Base-by-base conservation (phyloP, 768 basidiomycete genomes). In the Suillus hirtellus region DNA sequence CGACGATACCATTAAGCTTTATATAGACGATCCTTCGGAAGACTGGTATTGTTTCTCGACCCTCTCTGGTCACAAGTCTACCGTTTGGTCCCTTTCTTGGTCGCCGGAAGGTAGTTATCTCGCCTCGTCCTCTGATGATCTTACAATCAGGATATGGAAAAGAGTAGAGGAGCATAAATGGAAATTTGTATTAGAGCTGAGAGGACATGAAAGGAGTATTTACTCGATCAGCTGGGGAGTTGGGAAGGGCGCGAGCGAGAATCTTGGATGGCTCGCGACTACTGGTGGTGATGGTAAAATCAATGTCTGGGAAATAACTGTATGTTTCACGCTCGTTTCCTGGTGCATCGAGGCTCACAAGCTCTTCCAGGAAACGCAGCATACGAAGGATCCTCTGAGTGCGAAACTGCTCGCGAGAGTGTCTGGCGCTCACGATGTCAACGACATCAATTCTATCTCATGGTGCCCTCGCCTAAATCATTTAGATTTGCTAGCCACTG, bases 1-100 rank as follows among this genome's bases (percentile, higher is more conserved):
- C 77, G 97, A 99, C 72, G 96, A 98, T 68, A 94, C 92, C 2
- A 90, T 99, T 73, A 94, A 93, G 65, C 85, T 99, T 35, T 95
- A 96, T 76, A 77, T 92, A 60, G 95, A 99, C 69, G 96, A 98
- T 72, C 94, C 94, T 0, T 86, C 86, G 34, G 93, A 96, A 65
- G 97, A 99, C 73, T 99, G 97, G 95, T 92, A 85, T 69, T 90
- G 89, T 70, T 90, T 95, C 66, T 74, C 86, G 63, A 96, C 95
- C 1, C 81, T 98, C 3, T 82, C 82, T 0, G 93, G 92, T 10
- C 95, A 97, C 70, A 69, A 79, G 0, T 93, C 90, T 14, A 99
- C 97, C 0, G 95, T 99, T 15, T 99, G 97, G 97, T 84, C 89
- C 1, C 71, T 98, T 42, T 85, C 91, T 4, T 99, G 89, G 82